These are phyloP conservation scores for Candida silvatica DNA, from an alignment of 805 yeast species.

Conservation along the genomic window DNA sequence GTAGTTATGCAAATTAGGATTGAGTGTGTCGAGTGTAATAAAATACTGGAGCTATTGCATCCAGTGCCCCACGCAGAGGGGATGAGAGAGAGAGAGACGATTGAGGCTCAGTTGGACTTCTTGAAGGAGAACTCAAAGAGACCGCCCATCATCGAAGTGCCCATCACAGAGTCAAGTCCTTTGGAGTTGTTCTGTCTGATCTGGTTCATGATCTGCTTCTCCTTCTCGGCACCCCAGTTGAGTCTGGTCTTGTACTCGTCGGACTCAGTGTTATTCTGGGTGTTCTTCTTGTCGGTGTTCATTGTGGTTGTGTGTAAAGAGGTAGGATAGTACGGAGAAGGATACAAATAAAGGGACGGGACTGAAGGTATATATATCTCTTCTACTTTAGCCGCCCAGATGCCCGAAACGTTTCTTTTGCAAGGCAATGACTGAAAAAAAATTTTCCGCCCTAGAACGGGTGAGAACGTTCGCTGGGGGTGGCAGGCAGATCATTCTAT, in stretches of 20 bases:
- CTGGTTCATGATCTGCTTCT: constrained; percentile 30
- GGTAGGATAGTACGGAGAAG: too few relatives aligned
- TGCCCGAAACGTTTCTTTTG: too few relatives aligned
- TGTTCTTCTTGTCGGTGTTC: constrained; percentile 20
- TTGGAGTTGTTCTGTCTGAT: constrained; percentile 17
- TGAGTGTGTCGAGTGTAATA: neutral
- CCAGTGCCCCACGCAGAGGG: neutral
- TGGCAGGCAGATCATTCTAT: too few relatives aligned
- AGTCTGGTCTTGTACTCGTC: constrained; percentile 24
- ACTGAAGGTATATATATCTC: too few relatives aligned
- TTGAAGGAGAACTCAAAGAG: constrained; percentile 3
- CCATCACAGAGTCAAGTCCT: constrained; percentile 1
- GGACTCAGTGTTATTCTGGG: constrained; percentile 24
- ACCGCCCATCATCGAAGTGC: constrained; percentile 3
- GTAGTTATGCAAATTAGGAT: neutral
- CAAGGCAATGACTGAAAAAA: too few relatives aligned
- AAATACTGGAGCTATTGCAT: constrained; percentile 1
- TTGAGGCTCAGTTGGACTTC: constrained; percentile 2
- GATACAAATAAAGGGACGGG: too few relatives aligned
- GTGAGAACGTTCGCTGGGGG: too few relatives aligned
- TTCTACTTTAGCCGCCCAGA: too few relatives aligned
- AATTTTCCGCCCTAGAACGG: too few relatives aligned
- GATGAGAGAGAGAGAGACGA: neutral
- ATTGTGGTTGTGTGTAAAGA: too few relatives aligned
- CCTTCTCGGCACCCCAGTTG: constrained; percentile 31